phyloP scores from a whole-genome alignment of 1,284 basidiomycete species.

The Sanghuangporus weigelae region DNA sequence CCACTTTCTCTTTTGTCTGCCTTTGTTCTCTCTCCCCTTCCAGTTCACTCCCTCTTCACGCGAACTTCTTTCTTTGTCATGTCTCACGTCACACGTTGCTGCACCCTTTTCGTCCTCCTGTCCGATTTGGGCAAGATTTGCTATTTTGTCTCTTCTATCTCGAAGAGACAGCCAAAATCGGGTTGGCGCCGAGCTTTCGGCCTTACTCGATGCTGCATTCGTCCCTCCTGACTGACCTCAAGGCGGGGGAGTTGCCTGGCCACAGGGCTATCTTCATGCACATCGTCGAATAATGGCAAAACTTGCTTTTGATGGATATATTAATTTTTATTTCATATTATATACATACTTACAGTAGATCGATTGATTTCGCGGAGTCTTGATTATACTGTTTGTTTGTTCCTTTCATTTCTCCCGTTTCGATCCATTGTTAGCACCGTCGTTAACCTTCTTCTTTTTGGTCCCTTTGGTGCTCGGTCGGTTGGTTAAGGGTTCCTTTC shows the following conservation, averaged over 20 bases:
- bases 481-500: neutral
- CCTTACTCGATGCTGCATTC: no score
- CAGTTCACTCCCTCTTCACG: neutral
- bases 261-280: neutral
- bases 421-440: neutral
- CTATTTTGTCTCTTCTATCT: neutral
- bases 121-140: neutral
- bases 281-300: conserved; percentile 1
- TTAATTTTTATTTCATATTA: neutral
- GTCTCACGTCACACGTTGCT: neutral
- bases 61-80: neutral
- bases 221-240: no score
- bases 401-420: neutral
- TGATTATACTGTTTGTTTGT: neutral
- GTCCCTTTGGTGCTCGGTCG: neutral
- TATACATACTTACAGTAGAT: neutral
- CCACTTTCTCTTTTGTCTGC: neutral
- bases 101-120: neutral
- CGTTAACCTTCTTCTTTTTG: neutral
- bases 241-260: neutral
- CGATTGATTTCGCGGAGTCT: neutral
- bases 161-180: neutral
- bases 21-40: neutral
- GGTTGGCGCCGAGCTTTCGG: no score
- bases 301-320: conserved; percentile 7